Conservation (phyloP, 2,329 filamentous ascomycete genomes). For the Cladosporium austrohemisphaericum region DNA sequence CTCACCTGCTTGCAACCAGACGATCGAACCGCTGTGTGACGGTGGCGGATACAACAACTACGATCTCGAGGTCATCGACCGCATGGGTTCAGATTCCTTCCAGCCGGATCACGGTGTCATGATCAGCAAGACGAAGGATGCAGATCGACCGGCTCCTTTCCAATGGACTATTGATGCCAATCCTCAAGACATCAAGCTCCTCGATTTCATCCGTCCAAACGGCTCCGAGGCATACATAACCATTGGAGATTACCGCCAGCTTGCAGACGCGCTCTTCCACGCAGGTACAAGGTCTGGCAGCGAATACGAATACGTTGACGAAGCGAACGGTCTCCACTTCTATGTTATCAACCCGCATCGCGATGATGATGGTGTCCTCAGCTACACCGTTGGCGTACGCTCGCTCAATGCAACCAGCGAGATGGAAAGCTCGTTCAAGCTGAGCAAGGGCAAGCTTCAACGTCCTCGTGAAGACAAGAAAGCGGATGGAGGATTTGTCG, state of each 20-base stretch:
- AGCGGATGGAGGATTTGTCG: conserved; percentile 1
- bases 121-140: conserved; percentile 52
- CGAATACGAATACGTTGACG: conserved; percentile 48
- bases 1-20: conserved; percentile 43
- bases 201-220: conserved; percentile 51
- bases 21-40: conserved; percentile 48
- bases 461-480: conserved; percentile 3
- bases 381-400: conserved; percentile 48
- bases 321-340: conserved; percentile 48
- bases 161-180: conserved; percentile 56
- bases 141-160: conserved; percentile 43
- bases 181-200: conserved; percentile 49
- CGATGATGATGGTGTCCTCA: conserved; percentile 43
- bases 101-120: conserved; percentile 51
- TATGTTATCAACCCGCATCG: conserved; percentile 47
- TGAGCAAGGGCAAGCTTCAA: conserved; percentile 6
- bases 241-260: conserved; percentile 52
- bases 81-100: conserved; percentile 54
- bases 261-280: conserved; percentile 54
- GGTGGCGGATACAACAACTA: conserved; percentile 51
- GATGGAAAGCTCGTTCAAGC: conserved; percentile 19
- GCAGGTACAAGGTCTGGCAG: conserved; percentile 52
- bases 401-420: conserved; percentile 37
- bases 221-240: conserved; percentile 47
- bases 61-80: conserved; percentile 52